A percentile compares a stretch with the other conserved stretches of the same genome.
These are phyloP conservation scores for Trichomonascaceae sp. DNA, from an alignment of 1,139 yeast species.

Conservation along the genomic window DNA sequence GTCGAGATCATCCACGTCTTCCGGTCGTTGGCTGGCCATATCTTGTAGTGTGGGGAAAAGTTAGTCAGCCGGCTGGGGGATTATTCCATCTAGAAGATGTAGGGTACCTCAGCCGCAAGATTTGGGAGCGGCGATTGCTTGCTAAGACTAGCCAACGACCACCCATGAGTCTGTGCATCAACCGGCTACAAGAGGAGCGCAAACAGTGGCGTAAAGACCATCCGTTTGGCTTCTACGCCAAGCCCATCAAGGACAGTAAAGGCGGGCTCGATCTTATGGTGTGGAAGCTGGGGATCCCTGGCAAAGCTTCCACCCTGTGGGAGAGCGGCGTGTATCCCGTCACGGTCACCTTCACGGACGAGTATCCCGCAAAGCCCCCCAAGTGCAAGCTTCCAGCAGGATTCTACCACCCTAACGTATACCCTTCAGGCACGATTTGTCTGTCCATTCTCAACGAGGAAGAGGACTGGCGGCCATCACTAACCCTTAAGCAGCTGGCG, in stretches of 20 bases:
- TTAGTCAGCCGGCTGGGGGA: not conserved
- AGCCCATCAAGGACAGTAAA: constrained; percentile 63
- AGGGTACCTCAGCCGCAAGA: constrained; percentile 1
- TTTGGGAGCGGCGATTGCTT: constrained; percentile 4
- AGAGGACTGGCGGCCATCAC: constrained; percentile 97
- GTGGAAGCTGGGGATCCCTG: constrained; percentile 97
- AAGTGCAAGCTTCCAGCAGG: constrained; percentile 78
- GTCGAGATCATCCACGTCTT: constrained; percentile 27
- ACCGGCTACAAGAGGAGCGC: constrained; percentile 25
- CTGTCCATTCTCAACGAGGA: constrained; percentile 85
- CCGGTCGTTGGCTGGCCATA: not conserved
- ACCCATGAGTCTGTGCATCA: not conserved
- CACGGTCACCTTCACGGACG: constrained; percentile 70
- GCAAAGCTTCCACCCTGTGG: constrained; percentile 79
- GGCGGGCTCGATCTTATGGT: constrained; percentile 73
- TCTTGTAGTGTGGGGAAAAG: not conserved
- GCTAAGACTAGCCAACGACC: not conserved
- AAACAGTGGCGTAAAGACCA: constrained; percentile 98
- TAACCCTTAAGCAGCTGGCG: constrained; percentile 78
- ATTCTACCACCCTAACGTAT: constrained; percentile 92
- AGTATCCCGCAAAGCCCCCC: constrained; percentile 95
- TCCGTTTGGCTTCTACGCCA: constrained; percentile 94
- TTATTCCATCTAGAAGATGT: not conserved
- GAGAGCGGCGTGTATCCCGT: constrained; percentile 82
- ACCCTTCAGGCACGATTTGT: constrained; percentile 94